Base-by-base conservation (phyloP, 352 stramenopile genomes). In the Phytophthora tentaculata region DNA sequence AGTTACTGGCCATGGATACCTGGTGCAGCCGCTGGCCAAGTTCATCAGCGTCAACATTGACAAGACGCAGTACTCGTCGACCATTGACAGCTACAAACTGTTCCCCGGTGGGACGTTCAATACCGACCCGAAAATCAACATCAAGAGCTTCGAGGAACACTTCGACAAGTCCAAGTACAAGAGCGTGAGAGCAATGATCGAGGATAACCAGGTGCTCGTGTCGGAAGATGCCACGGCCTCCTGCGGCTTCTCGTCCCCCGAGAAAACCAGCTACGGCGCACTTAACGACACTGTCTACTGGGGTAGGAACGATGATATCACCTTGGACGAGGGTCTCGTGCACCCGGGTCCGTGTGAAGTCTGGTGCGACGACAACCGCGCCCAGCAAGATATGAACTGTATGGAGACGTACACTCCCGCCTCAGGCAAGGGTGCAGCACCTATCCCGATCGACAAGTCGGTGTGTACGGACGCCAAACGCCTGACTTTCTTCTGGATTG, bases 401-500 rank as follows among this genome's bases (percentile, higher is more conserved):
- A 29, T 69, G 5, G 19, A 55, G 44, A 73, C 63, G 29, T 89
- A 80, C 49, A 70, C 65, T 49, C 29, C 49, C 16, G 65, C 56
- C 10, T 55, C 61, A 3, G 64, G 69, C 41, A 73, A 70, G 17
- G 63, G 63, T 13, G 67, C 71, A 19, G 64, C 71, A 24, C 60
- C 72, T 41, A 20, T 87, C 16, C 65, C 70, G 28, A 83, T 86
- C 55, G 66, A 83, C 52, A 73, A 62, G 14, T 69, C 76, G 14
- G 61, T 73, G 22, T 87, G 79, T 43, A 64, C 44, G 49, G 57
- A 64, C 32, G 77, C 74, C 22, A 79, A 74, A 41, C 61, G 73
- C 0, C 64, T 89, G 13, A 84, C 74, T 4, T 78, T 85, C 45
- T 86, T 83, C 68, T 90, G 82, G 82, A 63, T 89, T 35, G 71